Base-by-base conservation (phyloP, 441 rosid genomes). In the Theobroma grandiflorum region DNA sequence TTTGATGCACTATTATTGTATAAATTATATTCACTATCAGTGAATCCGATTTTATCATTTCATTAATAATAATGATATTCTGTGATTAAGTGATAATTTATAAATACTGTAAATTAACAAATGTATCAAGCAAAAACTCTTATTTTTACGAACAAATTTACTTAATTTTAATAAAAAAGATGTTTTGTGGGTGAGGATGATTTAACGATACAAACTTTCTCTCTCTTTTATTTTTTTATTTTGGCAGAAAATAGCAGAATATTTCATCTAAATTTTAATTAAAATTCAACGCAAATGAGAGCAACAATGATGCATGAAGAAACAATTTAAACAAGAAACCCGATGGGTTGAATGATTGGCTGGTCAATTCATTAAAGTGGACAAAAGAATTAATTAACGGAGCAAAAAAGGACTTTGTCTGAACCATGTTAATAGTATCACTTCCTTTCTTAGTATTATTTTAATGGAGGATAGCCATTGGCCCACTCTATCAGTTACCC, bases 401-500 rank as follows among this genome's bases (percentile, higher is more conserved):
- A 77, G 47, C 20, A 70, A 82, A 43, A 52, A 59, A 78, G 38
- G 67, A 65, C 26, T 16, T 53, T 35, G 2, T n/a, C 38, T 50
- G 35, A 9, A 53, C 18, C 53, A 53, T 72, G 20, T 57, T 38
- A 38, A 38, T 38, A 2, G 12, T 72, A 72, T 4, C 18, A 9
- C 62, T 52, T 53, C 58, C 49, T 53, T 50, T 52, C 75, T 4
- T n/a, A 18, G 37, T n/a, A 12, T n/a, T 10, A n/a, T 11, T 18
- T 72, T 53, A 72, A 72, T 42, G 20, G 22, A 74, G 76, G 16
- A 53, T 81, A 76, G 53, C 40, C 40, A 49, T 31, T 64, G 61
- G 40, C 38, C 55, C 75, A 79, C 78, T 42, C 75, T 26, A 76
- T 52, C 74, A 31, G 22, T 83, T 75, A 71, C 76, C 82, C 82